A percentile compares a stretch with the other conserved stretches of the same genome.
phyloP scores from a whole-genome alignment of 768 basidiomycete species.

The Boletus sensibilis region DNA sequence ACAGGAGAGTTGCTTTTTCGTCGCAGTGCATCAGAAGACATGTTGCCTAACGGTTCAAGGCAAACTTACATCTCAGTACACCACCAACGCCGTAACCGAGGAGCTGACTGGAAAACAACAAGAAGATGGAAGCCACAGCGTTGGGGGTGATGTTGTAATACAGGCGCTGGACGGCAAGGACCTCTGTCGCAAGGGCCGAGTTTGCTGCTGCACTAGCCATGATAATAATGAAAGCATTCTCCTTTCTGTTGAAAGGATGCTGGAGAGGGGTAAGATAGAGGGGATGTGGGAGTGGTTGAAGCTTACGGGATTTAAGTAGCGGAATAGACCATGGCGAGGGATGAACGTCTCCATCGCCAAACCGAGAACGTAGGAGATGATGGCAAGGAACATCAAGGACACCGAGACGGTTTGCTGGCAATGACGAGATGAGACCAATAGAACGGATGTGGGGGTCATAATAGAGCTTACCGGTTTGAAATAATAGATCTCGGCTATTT shows the following conservation, averaged over 20 bases:
- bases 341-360: constrained; percentile 45
- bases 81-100: constrained; percentile 58
- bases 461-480: constrained; percentile 48
- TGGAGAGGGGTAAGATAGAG: constrained; percentile 19
- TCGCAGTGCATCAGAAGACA: not conserved
- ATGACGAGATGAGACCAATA: not conserved
- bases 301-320: constrained; percentile 49
- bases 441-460: not conserved
- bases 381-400: constrained; percentile 53
- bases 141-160: constrained; percentile 55
- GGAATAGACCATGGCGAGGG: constrained; percentile 44
- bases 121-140: constrained; percentile 43
- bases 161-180: constrained; percentile 52
- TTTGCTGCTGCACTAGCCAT: constrained; percentile 57
- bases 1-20: constrained; percentile 34
- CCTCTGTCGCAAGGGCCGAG: constrained; percentile 52
- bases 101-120: constrained; percentile 36
- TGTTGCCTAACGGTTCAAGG: not conserved
- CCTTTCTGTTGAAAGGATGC: constrained; percentile 61
- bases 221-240: constrained; percentile 57
- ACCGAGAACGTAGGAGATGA: constrained; percentile 52
- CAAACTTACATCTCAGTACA: constrained; percentile 43
- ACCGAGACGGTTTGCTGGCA: constrained; percentile 50
- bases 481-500: constrained; percentile 55
- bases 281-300: not conserved